Percentiles rank a stretch among this genome's conserved stretches.
Conservation (phyloP, 345 rosid genomes). For the Acer yangbiense region DNA sequence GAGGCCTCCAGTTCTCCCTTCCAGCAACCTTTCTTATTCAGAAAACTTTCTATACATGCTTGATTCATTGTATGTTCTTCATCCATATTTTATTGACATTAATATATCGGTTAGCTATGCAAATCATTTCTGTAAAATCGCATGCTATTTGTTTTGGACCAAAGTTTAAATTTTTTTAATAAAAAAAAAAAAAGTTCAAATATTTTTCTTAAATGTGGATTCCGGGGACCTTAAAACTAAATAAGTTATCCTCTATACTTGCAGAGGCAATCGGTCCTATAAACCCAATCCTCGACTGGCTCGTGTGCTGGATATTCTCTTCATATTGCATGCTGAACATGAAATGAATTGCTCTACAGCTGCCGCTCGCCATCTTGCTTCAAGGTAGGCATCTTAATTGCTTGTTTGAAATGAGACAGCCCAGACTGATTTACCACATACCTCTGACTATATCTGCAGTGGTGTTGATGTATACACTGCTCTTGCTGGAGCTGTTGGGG, state of each 20-base stretch:
- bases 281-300: conserved; percentile 93
- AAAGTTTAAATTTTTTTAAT: background rate
- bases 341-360: conserved; percentile 97
- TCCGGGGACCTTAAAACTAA: conserved; percentile 1
- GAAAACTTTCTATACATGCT: conserved; percentile 96
- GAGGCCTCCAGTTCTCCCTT: conserved; percentile 94
- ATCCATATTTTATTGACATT: conserved; percentile 1
- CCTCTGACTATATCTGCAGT: conserved; percentile 40
- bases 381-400: conserved; percentile 53
- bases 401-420: conserved; percentile 10
- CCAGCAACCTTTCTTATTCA: conserved; percentile 83
- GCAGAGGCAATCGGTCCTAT: conserved; percentile 84
- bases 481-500: conserved; percentile 96
- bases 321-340: conserved; percentile 96
- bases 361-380: conserved; percentile 98
- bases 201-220: background rate
- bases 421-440: background rate
- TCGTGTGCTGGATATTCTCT: conserved; percentile 84
- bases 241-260: conserved; percentile 11
- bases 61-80: conserved; percentile 73
- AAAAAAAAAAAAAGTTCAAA: background rate
- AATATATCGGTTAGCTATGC: background rate
- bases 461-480: conserved; percentile 95
- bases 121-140: background rate
- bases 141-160: background rate